Conservation (phyloP, 345 rosid genomes). For the Schrenkiella parvula region DNA sequence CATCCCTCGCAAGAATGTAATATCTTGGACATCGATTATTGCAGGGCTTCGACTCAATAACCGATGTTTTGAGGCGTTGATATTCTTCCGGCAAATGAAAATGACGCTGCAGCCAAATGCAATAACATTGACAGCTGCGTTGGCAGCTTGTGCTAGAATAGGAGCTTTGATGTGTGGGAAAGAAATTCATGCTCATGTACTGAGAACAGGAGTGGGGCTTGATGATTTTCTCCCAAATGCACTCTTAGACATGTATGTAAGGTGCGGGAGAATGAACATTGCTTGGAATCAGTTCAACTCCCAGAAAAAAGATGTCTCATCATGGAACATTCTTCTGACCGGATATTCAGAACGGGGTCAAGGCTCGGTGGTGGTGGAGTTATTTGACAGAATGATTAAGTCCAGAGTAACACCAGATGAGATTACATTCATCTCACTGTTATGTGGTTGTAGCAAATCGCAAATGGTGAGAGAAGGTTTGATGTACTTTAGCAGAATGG, state of each 20-base stretch:
- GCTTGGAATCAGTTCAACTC: slow-evolving; percentile 61
- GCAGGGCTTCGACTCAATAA: slow-evolving; percentile 67
- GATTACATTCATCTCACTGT: slow-evolving; percentile 61
- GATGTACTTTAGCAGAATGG: slow-evolving; percentile 57
- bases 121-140: slow-evolving; percentile 59
- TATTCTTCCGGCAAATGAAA: slow-evolving; percentile 64
- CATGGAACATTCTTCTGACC: slow-evolving; percentile 83
- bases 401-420: slow-evolving; percentile 64
- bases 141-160: slow-evolving; percentile 81
- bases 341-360: slow-evolving; percentile 66
- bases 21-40: slow-evolving; percentile 83
- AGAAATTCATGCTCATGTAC: slow-evolving; percentile 68
- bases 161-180: slow-evolving; percentile 82
- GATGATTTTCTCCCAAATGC: slow-evolving; percentile 68
- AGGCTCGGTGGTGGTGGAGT: slow-evolving; percentile 53
- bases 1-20: slow-evolving; percentile 63
- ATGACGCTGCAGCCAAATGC: slow-evolving; percentile 54
- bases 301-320: slow-evolving; percentile 50
- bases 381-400: slow-evolving; percentile 55
- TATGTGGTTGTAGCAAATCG: slow-evolving; percentile 80
- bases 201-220: slow-evolving; percentile 47
- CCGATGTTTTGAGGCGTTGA: slow-evolving; percentile 70
- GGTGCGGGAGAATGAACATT: slow-evolving; percentile 66
- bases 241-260: slow-evolving; percentile 71
- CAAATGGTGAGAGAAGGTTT: slow-evolving; percentile 68